Evolutionary conservation across 2,329 filamentous ascomycete genomes (phyloP).

Genomic region (Trichophyton schoenleinii): DNA sequence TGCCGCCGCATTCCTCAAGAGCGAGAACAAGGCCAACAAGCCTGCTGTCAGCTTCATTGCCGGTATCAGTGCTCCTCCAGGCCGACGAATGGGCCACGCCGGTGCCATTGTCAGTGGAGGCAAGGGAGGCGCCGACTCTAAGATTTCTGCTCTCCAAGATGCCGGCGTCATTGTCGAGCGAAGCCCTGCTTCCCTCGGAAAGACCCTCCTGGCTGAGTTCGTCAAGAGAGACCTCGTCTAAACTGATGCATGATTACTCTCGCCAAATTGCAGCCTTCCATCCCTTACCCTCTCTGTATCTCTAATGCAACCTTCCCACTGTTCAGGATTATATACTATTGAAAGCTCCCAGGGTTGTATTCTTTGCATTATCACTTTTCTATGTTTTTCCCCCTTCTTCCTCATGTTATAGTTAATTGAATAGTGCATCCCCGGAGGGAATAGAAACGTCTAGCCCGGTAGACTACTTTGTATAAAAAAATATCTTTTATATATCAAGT

Average conservation of each 20-base stretch:
- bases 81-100: constrained; percentile 95
- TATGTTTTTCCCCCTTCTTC: background rate
- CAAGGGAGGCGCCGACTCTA: constrained; percentile 95
- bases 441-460: background rate
- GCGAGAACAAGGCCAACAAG: constrained; percentile 86
- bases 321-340: background rate
- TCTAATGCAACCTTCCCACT: background rate
- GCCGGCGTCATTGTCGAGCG: constrained; percentile 95
- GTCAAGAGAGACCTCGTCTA: constrained; percentile 89
- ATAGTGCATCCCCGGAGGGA: constrained; percentile 3
- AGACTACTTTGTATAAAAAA: constrained; percentile 3
- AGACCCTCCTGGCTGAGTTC: constrained; percentile 89
- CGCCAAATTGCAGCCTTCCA: background rate
- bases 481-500: background rate
- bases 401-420: constrained; percentile 2
- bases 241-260: background rate
- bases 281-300: background rate
- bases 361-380: background rate
- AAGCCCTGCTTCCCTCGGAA: constrained; percentile 81
- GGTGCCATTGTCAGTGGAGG: constrained; percentile 96
- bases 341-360: constrained; percentile 1
- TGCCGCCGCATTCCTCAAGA: constrained; percentile 87
- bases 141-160: constrained; percentile 86
- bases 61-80: constrained; percentile 91
- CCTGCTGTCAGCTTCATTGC: constrained; percentile 97